These are phyloP conservation scores for Yarrowia divulgata DNA, from an alignment of 805 yeast species.

Conservation along the genomic window DNA sequence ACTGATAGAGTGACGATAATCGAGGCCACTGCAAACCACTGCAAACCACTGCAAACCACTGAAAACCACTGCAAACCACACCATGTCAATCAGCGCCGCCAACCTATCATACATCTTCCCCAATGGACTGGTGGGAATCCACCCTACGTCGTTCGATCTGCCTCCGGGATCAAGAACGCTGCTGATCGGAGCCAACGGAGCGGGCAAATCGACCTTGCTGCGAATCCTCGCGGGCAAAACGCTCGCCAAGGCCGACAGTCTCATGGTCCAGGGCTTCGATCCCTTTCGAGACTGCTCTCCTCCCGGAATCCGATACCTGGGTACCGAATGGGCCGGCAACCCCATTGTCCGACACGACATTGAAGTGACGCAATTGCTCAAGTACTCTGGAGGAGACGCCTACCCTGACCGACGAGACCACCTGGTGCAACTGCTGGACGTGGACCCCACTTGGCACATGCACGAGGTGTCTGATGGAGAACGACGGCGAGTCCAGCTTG, in stretches of 20 bases:
- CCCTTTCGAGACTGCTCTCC: conserved; percentile 74
- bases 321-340: conserved; percentile 97
- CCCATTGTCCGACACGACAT: conserved; percentile 90
- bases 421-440: conserved; percentile 78
- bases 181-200: conserved; percentile 93
- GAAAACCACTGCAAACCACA: too few relatives aligned
- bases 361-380: conserved; percentile 78
- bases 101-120: conserved; percentile 75
- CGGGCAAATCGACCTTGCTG: conserved; percentile 91
- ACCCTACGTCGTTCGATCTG: conserved; percentile 65
- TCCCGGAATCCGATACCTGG: conserved; percentile 70
- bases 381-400: conserved; percentile 82
- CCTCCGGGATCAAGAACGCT: conserved; percentile 78
- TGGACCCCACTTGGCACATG: conserved; percentile 92
- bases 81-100: conserved; percentile 60
- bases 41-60: too few relatives aligned
- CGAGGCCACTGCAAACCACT: too few relatives aligned
- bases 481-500: conserved; percentile 89
- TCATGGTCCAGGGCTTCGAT: conserved; percentile 80
- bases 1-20: too few relatives aligned
- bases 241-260: conserved; percentile 73
- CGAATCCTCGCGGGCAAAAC: conserved; percentile 91
- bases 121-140: conserved; percentile 68
- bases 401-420: conserved; percentile 78
- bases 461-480: conserved; percentile 92